Conservation (phyloP, 805 yeast species). For the Nakazawaea wyomingensis region DNA sequence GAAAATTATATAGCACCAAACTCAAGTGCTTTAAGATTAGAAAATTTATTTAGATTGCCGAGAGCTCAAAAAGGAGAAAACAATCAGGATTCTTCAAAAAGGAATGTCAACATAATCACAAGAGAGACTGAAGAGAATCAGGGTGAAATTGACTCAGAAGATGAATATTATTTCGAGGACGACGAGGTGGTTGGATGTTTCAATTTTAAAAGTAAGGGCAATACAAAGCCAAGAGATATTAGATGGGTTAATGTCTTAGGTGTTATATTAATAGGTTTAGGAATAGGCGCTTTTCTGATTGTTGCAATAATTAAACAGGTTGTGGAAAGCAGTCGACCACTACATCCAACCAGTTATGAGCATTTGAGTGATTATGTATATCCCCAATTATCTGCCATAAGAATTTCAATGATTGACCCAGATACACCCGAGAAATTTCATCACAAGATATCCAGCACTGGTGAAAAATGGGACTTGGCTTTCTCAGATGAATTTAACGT, state of each 20-base stretch:
- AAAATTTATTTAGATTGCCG: not conserved
- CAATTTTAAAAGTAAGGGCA: not conserved
- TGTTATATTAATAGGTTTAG: not conserved
- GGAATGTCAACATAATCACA: not conserved
- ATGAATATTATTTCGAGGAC: not conserved
- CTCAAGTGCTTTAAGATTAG: conserved; percentile 3
- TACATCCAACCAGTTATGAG: conserved; percentile 24
- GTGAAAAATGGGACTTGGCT: conserved; percentile 61
- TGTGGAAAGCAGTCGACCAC: conserved; percentile 18
- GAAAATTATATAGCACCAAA: not conserved
- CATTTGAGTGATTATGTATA: conserved; percentile 43
- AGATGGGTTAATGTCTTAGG: conserved; percentile 9
- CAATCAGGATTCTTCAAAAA: not conserved
- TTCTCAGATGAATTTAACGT: conserved; percentile 81
- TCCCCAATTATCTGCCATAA: conserved; percentile 47
- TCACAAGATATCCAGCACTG: conserved; percentile 43
- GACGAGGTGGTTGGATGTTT: not conserved
- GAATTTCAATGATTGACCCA: conserved; percentile 52
- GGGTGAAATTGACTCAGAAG: not conserved
- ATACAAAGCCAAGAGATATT: not conserved
- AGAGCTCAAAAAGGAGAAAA: not conserved
- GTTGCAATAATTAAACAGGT: not conserved
- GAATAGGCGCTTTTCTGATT: not conserved
- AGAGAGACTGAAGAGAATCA: not conserved
- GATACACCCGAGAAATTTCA: conserved; percentile 51